phyloP scores from a whole-genome alignment of 768 basidiomycete genomes.

The Neoboletus magnificus region DNA sequence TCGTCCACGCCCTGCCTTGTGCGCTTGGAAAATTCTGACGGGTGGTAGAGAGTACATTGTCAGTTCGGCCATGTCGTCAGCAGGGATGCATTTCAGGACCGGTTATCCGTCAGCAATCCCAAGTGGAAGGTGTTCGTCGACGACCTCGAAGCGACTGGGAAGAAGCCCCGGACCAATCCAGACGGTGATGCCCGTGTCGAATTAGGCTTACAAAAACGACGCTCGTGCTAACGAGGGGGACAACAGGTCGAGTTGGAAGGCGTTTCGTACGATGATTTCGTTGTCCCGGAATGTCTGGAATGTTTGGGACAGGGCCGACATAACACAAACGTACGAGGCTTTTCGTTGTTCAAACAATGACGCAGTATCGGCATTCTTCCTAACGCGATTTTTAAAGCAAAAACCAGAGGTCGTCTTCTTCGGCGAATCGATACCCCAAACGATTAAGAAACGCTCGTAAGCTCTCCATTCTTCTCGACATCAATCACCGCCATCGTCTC shows the following conservation, averaged over 20 bases:
- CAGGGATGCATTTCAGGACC: constrained; percentile 68
- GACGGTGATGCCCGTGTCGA: constrained; percentile 76
- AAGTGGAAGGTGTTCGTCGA: constrained; percentile 70
- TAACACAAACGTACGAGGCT: constrained; percentile 55
- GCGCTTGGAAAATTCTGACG: constrained; percentile 9
- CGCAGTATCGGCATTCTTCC: not conserved
- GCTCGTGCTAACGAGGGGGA: not conserved
- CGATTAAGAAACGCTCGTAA: constrained; percentile 70
- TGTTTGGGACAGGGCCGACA: constrained; percentile 58
- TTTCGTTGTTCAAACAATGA: not conserved
- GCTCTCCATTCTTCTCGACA: constrained; percentile 17
- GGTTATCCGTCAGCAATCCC: constrained; percentile 72
- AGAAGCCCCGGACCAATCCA: constrained; percentile 77
- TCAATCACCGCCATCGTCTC: not conserved
- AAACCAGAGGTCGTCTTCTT: constrained; percentile 88
- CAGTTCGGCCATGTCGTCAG: constrained; percentile 64
- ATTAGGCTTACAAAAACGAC: not conserved
- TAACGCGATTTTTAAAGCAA: constrained; percentile 40
- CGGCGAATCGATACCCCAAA: constrained; percentile 76
- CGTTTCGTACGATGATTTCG: constrained; percentile 70
- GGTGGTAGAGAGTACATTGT: constrained; percentile 66
- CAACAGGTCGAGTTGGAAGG: constrained; percentile 76
- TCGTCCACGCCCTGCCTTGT: not conserved
- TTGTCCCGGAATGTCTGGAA: constrained; percentile 71
- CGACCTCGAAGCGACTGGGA: constrained; percentile 55